Conservation (phyloP, 495 filamentous ascomycete genomes). For the Beverwykella pulmonaria region DNA sequence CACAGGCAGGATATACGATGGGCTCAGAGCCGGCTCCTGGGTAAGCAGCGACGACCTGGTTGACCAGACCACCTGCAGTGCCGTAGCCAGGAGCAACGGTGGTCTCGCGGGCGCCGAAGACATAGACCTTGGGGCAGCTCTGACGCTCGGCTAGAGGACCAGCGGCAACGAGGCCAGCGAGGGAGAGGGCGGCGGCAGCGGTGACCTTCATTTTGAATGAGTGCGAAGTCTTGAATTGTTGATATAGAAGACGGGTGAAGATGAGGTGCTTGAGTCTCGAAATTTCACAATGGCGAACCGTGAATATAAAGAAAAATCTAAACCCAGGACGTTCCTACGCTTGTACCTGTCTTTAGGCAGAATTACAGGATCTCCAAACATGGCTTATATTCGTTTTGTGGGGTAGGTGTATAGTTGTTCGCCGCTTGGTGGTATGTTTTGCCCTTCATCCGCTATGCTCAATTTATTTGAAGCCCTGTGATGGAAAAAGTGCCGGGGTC, state of each 20-base stretch:
- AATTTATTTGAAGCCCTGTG: constrained; percentile 22
- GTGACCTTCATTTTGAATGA: constrained; percentile 31
- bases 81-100: constrained; percentile 60
- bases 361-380: constrained; percentile 11
- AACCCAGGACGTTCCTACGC: not conserved
- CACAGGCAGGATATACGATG: constrained; percentile 64
- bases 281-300: not conserved
- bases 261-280: not conserved
- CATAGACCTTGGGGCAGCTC: constrained; percentile 39
- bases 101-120: constrained; percentile 43
- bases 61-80: constrained; percentile 54
- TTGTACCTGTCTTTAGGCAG: constrained; percentile 32
- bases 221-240: not conserved
- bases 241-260: not conserved
- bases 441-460: constrained; percentile 31
- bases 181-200: constrained; percentile 25
- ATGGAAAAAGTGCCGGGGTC: constrained; percentile 16
- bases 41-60: constrained; percentile 53
- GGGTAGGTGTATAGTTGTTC: constrained; percentile 11
- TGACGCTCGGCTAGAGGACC: constrained; percentile 25
- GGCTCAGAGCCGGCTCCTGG: constrained; percentile 57
- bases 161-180: constrained; percentile 28
- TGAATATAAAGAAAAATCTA: constrained; percentile 7
- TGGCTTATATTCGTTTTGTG: constrained; percentile 18
- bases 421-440: not conserved